Percentiles rank a stretch among this genome's conserved stretches.
These are phyloP conservation scores for Kodamaea derodonti DNA, from an alignment of 1,139 yeast genomes.

Conservation along the genomic window DNA sequence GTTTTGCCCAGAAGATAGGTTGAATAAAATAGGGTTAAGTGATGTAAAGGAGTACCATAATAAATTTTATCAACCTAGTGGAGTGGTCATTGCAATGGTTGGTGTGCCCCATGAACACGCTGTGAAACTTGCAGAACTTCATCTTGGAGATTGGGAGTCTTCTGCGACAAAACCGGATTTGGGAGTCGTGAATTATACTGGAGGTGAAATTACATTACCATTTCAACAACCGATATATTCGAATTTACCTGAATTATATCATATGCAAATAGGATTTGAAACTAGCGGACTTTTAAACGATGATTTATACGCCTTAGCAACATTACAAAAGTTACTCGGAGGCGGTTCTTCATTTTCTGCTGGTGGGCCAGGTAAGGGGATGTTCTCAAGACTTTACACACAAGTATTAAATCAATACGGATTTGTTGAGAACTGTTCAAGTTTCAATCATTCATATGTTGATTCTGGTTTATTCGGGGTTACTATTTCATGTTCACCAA, in stretches of 20 bases:
- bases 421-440: constrained; percentile 81
- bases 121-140: constrained; percentile 54
- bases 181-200: constrained; percentile 62
- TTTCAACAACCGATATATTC: constrained; percentile 65
- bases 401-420: constrained; percentile 89
- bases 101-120: constrained; percentile 79
- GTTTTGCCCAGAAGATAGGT: constrained; percentile 70
- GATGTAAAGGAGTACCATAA: constrained; percentile 61
- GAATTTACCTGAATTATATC: constrained; percentile 76
- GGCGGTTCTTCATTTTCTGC: constrained; percentile 98
- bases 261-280: constrained; percentile 84
- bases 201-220: constrained; percentile 74
- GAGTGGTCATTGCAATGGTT: constrained; percentile 81
- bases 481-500: constrained; percentile 78
- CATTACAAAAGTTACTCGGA: constrained; percentile 87
- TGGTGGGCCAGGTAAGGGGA: constrained; percentile 99
- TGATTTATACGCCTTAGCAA: constrained; percentile 87
- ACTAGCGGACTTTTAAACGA: constrained; percentile 82
- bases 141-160: constrained; percentile 59
- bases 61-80: constrained; percentile 72
- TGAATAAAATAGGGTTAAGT: constrained; percentile 51
- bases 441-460: constrained; percentile 86
- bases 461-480: constrained; percentile 93
- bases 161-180: constrained; percentile 27
- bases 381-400: constrained; percentile 92